phyloP scores from a whole-genome alignment of 306 rosid genomes.

The Spatholobus suberectus region DNA sequence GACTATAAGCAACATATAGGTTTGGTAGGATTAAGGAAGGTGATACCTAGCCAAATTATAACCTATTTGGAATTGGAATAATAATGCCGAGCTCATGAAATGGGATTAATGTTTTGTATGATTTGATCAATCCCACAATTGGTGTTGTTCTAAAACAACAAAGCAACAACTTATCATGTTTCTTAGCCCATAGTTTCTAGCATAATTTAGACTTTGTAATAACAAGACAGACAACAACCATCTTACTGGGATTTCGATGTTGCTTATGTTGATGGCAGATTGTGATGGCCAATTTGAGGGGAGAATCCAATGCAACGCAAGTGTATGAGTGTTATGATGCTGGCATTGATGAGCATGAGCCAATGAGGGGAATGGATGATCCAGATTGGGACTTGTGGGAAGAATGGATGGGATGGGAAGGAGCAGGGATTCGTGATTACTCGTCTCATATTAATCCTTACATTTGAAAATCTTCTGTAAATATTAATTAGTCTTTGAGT shows the following conservation, averaged over 20 bases:
- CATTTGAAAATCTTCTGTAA: conserved; percentile 37
- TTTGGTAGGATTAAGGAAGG: too few relatives aligned
- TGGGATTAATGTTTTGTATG: too few relatives aligned
- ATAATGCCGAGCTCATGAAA: too few relatives aligned
- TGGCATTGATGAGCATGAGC: conserved; percentile 54
- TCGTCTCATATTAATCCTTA: conserved; percentile 80
- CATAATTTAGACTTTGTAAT: neutral
- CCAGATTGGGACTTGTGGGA: conserved; percentile 83
- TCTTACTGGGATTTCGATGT: conserved; percentile 1
- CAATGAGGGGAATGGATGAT: conserved; percentile 60
- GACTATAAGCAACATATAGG: too few relatives aligned
- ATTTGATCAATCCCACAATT: too few relatives aligned
- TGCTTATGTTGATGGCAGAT: conserved; percentile 42
- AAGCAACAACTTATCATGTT: too few relatives aligned
- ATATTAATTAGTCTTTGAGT: neutral
- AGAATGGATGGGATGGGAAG: conserved; percentile 98
- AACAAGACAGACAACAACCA: neutral
- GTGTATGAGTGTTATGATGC: conserved; percentile 45
- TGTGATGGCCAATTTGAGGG: conserved; percentile 71
- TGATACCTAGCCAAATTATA: too few relatives aligned
- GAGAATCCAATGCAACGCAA: conserved; percentile 37
- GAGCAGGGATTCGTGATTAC: conserved; percentile 85
- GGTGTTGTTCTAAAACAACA: too few relatives aligned
- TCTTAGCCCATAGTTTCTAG: neutral
- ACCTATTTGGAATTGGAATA: too few relatives aligned